Evolutionary conservation across 805 yeast species (phyloP).

Genomic region (Saitoella complicata): DNA sequence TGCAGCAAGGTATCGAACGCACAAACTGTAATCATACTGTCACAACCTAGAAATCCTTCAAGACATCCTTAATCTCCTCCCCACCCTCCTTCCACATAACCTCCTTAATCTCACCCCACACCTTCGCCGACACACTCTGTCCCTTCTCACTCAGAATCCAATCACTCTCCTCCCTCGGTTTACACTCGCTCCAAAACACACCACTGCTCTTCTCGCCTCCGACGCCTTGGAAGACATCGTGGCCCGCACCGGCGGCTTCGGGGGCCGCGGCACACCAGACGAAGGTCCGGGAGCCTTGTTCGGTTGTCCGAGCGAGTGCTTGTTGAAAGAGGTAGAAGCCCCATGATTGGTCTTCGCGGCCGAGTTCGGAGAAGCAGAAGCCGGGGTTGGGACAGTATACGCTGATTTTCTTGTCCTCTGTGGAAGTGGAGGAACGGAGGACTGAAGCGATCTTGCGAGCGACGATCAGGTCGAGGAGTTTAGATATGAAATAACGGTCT

Average conservation of each 20-base stretch:
- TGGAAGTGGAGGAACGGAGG: neutral
- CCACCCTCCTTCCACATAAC: no score
- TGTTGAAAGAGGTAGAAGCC: neutral
- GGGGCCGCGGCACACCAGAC: slow-evolving; percentile 1
- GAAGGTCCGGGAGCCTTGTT: slow-evolving; percentile 3
- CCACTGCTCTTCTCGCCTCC: neutral
- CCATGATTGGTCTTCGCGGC: slow-evolving; percentile 3
- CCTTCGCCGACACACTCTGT: neutral
- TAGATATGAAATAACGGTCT: neutral
- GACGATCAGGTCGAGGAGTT: slow-evolving; percentile 3
- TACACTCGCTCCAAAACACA: slow-evolving; percentile 1
- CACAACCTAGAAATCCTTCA: no score
- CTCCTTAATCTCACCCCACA: neutral
- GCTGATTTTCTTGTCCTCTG: neutral
- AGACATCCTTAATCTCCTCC: no score
- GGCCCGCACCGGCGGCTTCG: neutral
- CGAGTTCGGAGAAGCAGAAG: slow-evolving; percentile 4
- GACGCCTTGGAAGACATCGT: neutral
- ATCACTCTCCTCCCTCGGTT: neutral
- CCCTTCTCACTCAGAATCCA: neutral
- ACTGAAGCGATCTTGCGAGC: slow-evolving; percentile 1
- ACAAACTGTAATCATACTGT: no score
- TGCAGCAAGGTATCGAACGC: no score
- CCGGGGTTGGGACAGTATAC: slow-evolving; percentile 4
- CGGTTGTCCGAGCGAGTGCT: slow-evolving; percentile 2